Evolutionary conservation across 2,329 filamentous ascomycete genomes (phyloP), one percentile per base, ranked within the genome.

Genomic region (Monilinia polystroma): DNA sequence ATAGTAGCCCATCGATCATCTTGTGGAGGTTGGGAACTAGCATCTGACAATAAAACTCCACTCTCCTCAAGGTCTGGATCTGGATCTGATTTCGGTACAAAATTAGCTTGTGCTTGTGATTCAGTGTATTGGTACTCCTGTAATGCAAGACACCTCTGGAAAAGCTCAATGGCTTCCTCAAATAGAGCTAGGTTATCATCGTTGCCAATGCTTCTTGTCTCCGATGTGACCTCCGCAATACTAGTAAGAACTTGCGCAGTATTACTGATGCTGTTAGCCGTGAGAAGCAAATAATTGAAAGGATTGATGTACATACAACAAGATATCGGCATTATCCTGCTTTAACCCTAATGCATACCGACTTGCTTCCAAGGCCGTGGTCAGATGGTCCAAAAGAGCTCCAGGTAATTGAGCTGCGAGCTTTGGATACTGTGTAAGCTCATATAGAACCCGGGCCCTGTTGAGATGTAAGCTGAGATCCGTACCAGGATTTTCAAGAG

Each of bases 371-470:
- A 92, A 76, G 0, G 89, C 85, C 67, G 85, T 81, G 52, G 84
- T 79, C 29, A 92, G 77, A 32, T 87, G 79, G n/a, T 84, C 81
- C 2, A 82, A 73, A 16, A 83, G 77, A 26, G 83, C 79, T 2
- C 80, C 79, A 0, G 84, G 82, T n/a, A 91, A 77, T 68, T 87
- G 82, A 2, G 81, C 77, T n/a, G 85, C 79, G 26, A 92, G 79
- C 68, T 84, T 82, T 4, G 85, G 83, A 75, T 91, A 85, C 69
- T 90, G 88, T 26, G 87, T 86, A 67, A 91, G 83, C 74, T 90
- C 87, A 73, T 90, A 87, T 75, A 91, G 84, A 43, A 91, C 81
- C 69, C 88, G 83, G 35, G 89, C 89, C 78, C 86, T 89, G 68
- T 20, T 20, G 11, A 32, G 1, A 49, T 38, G 49, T 72, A 29